phyloP scores from a whole-genome alignment of 495 filamentous ascomycete genomes.

The Xylaria nigripes region DNA sequence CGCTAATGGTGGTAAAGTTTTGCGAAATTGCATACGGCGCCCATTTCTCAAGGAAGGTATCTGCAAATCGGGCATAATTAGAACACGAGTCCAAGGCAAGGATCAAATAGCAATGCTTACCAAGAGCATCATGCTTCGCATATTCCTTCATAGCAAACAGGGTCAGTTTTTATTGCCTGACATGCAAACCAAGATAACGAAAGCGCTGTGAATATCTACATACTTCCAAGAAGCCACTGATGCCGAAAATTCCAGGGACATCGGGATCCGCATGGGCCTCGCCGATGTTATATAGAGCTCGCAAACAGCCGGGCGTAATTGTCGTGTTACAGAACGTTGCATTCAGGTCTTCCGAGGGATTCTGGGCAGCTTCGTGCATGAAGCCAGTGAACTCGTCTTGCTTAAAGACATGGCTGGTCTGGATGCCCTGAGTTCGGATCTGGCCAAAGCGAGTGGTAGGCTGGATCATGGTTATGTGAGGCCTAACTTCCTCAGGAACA shows the following conservation, averaged over 20 bases:
- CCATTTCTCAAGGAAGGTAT: conserved; percentile 42
- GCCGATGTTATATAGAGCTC: conserved; percentile 50
- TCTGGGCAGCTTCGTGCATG: conserved; percentile 9
- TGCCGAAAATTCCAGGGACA: conserved; percentile 36
- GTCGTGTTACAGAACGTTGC: conserved; percentile 36
- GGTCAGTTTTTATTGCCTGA: neutral
- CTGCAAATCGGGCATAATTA: conserved; percentile 31
- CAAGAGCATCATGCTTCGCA: conserved; percentile 40
- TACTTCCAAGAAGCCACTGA: conserved; percentile 40
- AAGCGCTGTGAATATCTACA: conserved; percentile 12
- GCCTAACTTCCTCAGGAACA: conserved; percentile 49
- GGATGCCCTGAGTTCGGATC: conserved; percentile 12
- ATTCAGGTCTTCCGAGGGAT: conserved; percentile 18
- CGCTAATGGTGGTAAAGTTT: conserved; percentile 54
- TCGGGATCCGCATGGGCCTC: conserved; percentile 44
- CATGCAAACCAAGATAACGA: too few species aligned
- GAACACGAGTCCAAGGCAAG: neutral
- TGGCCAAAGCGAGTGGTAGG: conserved; percentile 54
- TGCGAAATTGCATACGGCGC: conserved; percentile 37
- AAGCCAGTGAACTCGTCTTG: conserved; percentile 9
- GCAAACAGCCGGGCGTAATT: conserved; percentile 53
- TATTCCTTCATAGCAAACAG: conserved; percentile 37
- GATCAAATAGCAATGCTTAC: neutral
- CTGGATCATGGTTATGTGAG: conserved; percentile 56
- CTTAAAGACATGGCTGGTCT: conserved; percentile 10